Evolutionary conservation across 129 eudicot genomes (phyloP).

Genomic region (Helianthus annuus): DNA sequence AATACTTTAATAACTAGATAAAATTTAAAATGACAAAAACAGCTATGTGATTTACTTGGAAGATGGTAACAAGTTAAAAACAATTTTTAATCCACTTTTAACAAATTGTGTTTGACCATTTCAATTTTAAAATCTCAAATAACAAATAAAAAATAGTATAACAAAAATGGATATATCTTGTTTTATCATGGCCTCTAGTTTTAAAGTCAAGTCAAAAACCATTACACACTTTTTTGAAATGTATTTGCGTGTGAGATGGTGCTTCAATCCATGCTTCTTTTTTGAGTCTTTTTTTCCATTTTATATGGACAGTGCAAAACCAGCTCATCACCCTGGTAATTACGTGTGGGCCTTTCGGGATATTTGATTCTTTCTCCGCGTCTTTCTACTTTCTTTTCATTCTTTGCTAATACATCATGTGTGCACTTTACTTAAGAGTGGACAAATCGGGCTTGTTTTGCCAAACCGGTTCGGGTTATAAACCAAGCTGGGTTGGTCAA

Average conservation of each 20-base stretch:
- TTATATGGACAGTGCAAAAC: neutral
- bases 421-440: no score
- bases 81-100: neutral
- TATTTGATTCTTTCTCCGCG: neutral
- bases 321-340: constrained; percentile 5
- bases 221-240: neutral
- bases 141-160: neutral
- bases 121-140: neutral
- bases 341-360: constrained; percentile 7
- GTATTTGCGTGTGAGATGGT: constrained; percentile 5
- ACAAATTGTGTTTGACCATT: neutral
- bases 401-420: neutral
- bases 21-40: neutral
- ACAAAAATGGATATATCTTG: neutral
- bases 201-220: constrained; percentile 1
- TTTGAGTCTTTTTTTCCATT: neutral
- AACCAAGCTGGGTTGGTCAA: no score
- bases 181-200: neutral
- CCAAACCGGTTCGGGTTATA: no score
- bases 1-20: no score
- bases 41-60: neutral
- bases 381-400: neutral
- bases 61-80: neutral
- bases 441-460: no score
- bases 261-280: neutral